Base-by-base conservation (phyloP, 192 early-diverging fungal genomes). In the Gryganskiella cystojenkinii region DNA sequence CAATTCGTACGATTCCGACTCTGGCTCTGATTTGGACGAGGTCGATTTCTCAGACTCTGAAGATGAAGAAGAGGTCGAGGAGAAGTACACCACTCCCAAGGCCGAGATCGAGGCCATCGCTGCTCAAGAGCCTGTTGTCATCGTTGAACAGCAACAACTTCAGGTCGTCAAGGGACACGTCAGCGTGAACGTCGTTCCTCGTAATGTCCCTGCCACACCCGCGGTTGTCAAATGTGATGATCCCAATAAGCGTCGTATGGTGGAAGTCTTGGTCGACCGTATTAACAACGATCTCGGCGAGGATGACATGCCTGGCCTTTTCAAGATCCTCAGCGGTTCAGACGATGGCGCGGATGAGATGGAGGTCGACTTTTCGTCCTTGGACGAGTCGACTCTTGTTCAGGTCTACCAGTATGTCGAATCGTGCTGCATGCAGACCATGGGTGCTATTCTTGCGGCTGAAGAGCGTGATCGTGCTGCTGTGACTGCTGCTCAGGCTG, bases 371-470 rank as follows among this genome's bases (percentile, higher is more conserved):
- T 28, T 78, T 2, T 78, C 74, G 0, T 52, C 61, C 43, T 40
- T 78, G 46, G 74, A 78, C 45, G 74, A 78, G 56, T 53, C 67
- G 0, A 78, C 61, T 15, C 40, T 78, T 30, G 74, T 78, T 0
- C 53, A 78, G 25, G 74, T 78, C 6, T 78, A 78, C 37, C 74
- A 78, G 47, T 78, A 78, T n/a, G 65, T 69, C 9, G 74, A 78
- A 52, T 37, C 74, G 2, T 78, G 74, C 56, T 78, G 74, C 44
- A 78, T 78, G 65, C 74, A 78, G 50, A 78, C 66, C 14, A 60
- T 78, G 61, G 61, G 66, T 0, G 68, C 61, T 6, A 64, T 78
- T n/a, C 47, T 78, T 17, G 74, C 65, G 1, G 74, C 73, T n/a
- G 74, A 78, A n/a, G 60, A 69, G 37, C 73, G 65, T 27, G 65